Conservation (phyloP, 257 asterid species). For the Solanum arcanum region DNA sequence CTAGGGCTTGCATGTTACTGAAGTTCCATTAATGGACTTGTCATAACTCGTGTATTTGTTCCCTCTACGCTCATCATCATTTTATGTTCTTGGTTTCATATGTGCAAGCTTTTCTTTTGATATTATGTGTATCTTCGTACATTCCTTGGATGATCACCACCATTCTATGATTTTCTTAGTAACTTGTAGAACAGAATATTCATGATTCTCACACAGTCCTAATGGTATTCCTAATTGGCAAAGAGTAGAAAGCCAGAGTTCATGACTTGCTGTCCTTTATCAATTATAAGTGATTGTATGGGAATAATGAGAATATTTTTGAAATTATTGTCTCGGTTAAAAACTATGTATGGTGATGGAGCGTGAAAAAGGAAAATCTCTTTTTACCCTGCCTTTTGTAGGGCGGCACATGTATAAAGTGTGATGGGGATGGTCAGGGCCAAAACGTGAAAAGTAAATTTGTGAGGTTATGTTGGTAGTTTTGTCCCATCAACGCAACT, state of each 20-base stretch:
- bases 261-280: background rate
- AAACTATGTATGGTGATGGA: background rate
- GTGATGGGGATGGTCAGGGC: background rate
- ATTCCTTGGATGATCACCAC: background rate
- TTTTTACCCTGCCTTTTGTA: background rate
- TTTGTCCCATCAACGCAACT: background rate
- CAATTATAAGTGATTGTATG: background rate
- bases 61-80: background rate
- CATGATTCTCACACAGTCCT: background rate
- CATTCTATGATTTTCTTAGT: background rate
- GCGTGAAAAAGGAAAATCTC: background rate
- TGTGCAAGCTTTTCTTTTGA: background rate
- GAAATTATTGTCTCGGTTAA: background rate
- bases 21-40: background rate
- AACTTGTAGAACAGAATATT: background rate
- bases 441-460: background rate
- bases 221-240: background rate
- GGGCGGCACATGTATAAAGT: background rate
- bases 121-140: background rate
- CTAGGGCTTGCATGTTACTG: background rate
- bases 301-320: background rate
- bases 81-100: background rate
- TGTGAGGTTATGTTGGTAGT: background rate
- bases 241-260: background rate
- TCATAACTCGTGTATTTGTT: background rate